Conservation (phyloP, 2,329 filamentous ascomycete species). For the Fusarium circinatum region DNA sequence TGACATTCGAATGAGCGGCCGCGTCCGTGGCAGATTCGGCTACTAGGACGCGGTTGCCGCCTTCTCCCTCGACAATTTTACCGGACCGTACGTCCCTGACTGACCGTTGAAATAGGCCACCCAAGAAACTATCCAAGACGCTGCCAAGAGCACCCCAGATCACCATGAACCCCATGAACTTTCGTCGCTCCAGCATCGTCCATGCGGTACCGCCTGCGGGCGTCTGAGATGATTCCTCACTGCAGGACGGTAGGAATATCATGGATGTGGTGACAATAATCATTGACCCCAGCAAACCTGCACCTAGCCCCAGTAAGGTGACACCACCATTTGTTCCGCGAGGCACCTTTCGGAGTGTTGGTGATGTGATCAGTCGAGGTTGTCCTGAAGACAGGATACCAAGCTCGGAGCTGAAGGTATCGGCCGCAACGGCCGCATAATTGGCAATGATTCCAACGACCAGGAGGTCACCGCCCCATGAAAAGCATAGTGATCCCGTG, state of each 20-base stretch:
- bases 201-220: constrained; percentile 60
- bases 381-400: constrained; percentile 83
- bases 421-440: constrained; percentile 90
- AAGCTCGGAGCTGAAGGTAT: constrained; percentile 95
- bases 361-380: constrained; percentile 88
- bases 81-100: constrained; percentile 86
- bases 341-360: constrained; percentile 79
- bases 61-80: constrained; percentile 88
- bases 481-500: constrained; percentile 62
- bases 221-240: constrained; percentile 49
- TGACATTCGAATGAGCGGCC: constrained; percentile 48
- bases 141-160: constrained; percentile 82
- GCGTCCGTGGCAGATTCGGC: constrained; percentile 46
- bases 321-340: constrained; percentile 95
- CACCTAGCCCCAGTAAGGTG: constrained; percentile 76
- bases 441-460: constrained; percentile 77
- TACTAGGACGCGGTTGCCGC: constrained; percentile 70
- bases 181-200: constrained; percentile 57
- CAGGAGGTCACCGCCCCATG: constrained; percentile 70
- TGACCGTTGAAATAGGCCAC: constrained; percentile 84
- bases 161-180: constrained; percentile 68
- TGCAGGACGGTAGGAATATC: constrained; percentile 76
- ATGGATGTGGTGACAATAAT: constrained; percentile 74
- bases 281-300: constrained; percentile 78
- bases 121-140: constrained; percentile 86